Evolutionary conservation across 257 asterid species (phyloP).

Genomic region (Plantago elongata): DNA sequence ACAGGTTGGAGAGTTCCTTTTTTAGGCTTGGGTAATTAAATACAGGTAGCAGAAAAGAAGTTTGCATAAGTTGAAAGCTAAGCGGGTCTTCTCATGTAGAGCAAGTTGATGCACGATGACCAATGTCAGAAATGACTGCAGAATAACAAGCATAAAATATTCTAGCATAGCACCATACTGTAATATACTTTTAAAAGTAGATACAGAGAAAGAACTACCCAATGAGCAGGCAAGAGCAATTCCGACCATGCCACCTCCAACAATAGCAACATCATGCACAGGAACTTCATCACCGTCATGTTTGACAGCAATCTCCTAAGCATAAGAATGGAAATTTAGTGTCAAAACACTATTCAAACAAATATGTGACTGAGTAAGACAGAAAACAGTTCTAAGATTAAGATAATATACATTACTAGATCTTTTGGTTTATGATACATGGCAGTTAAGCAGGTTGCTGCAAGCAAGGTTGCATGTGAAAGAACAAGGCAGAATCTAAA

Average conservation of each 20-base stretch:
- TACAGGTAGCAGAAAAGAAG: too few species aligned
- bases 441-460: too few species aligned
- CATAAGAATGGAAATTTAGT: constrained; percentile 12
- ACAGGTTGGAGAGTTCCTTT: too few species aligned
- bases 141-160: neutral
- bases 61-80: too few species aligned
- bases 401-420: constrained; percentile 3
- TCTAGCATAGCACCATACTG: neutral
- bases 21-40: too few species aligned
- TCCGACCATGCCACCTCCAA: constrained; percentile 99
- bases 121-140: too few species aligned
- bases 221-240: constrained; percentile 92
- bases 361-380: neutral
- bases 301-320: constrained; percentile 40
- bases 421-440: too few species aligned
- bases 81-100: too few species aligned
- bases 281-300: constrained; percentile 30
- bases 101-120: too few species aligned
- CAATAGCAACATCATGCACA: constrained; percentile 87
- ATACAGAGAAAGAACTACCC: constrained; percentile 38
- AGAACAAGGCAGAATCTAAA: too few species aligned
- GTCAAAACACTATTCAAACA: constrained; percentile 5
- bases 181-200: constrained; percentile 15
- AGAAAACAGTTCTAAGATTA: constrained; percentile 1
- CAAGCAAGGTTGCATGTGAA: too few species aligned